Percentiles rank a stretch among this genome's conserved stretches.
phyloP scores from a whole-genome alignment of 805 yeast species.

The Metschnikowia rubicola region DNA sequence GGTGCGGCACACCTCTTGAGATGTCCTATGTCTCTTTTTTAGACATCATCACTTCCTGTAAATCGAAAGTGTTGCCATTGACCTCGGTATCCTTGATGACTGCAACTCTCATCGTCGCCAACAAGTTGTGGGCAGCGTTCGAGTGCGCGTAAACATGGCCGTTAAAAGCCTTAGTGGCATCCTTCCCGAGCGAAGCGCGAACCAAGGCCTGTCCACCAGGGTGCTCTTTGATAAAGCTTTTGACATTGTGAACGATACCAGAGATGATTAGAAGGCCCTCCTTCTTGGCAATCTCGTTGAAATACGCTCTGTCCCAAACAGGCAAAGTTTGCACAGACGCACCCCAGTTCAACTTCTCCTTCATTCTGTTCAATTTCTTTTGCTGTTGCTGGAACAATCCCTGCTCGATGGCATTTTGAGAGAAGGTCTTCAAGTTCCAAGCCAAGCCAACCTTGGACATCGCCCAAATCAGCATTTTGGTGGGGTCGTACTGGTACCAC shows the following conservation, averaged over 20 bases:
- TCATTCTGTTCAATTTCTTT: slow-evolving; percentile 67
- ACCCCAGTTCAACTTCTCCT: slow-evolving; percentile 71
- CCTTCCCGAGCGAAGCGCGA: slow-evolving; percentile 71
- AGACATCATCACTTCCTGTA: slow-evolving; percentile 46
- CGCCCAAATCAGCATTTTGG: slow-evolving; percentile 58
- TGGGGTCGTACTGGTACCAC: slow-evolving; percentile 88
- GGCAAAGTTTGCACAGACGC: slow-evolving; percentile 62
- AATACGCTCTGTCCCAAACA: slow-evolving; percentile 67
- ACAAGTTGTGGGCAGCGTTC: slow-evolving; percentile 79
- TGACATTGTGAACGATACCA: slow-evolving; percentile 77
- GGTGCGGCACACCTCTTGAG: not conserved
- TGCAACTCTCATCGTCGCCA: slow-evolving; percentile 81
- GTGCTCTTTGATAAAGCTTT: slow-evolving; percentile 66
- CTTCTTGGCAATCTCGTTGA: slow-evolving; percentile 47
- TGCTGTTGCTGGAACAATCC: slow-evolving; percentile 81
- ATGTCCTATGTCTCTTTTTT: slow-evolving; percentile 25
- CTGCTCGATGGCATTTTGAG: slow-evolving; percentile 78
- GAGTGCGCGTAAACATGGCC: slow-evolving; percentile 86
- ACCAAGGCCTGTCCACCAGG: slow-evolving; percentile 82
- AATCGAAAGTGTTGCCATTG: slow-evolving; percentile 47
- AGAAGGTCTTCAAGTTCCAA: slow-evolving; percentile 68
- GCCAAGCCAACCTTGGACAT: slow-evolving; percentile 67
- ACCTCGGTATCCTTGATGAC: slow-evolving; percentile 68
- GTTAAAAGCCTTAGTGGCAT: slow-evolving; percentile 79
- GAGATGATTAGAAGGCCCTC: slow-evolving; percentile 67